These are phyloP conservation scores for Yamadazyma songkhlaensis DNA, from an alignment of 1,139 yeast genomes.

Conservation along the genomic window DNA sequence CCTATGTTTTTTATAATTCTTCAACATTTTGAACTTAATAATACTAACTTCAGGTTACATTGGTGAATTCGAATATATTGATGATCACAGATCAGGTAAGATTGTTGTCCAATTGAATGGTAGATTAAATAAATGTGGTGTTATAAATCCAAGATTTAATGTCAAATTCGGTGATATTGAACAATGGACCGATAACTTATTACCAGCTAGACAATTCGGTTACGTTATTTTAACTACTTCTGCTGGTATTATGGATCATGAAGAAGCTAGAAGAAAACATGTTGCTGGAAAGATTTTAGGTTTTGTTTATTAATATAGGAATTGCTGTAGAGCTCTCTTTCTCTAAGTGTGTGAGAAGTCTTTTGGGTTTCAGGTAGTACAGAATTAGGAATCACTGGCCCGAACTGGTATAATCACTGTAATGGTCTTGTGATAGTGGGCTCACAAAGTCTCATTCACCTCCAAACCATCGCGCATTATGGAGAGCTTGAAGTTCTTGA, in stretches of 20 bases:
- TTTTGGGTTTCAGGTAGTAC: too few relatives aligned
- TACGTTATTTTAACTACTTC: constrained; percentile 96
- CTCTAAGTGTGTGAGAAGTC: too few relatives aligned
- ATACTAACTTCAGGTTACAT: constrained; percentile 51
- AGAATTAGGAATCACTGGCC: too few relatives aligned
- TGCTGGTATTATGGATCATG: constrained; percentile 99
- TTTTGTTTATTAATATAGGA: constrained; percentile 68
- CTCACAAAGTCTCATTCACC: too few relatives aligned
- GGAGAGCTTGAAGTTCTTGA: constrained; percentile 25
- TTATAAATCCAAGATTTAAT: constrained; percentile 96
- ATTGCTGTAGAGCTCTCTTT: too few relatives aligned
- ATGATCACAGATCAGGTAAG: constrained; percentile 99
- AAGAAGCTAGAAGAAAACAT: constrained; percentile 99
- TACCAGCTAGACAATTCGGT: constrained; percentile 99
- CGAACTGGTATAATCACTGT: too few relatives aligned
- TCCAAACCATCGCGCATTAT: constrained; percentile 1
- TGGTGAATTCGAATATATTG: constrained; percentile 98
- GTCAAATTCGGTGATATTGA: constrained; percentile 91
- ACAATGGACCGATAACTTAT: constrained; percentile 96
- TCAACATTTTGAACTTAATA: constrained; percentile 40
- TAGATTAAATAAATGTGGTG: constrained; percentile 98
- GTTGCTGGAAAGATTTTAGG: constrained; percentile 98
- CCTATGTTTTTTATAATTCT: constrained; percentile 69
- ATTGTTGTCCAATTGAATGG: constrained; percentile 96
- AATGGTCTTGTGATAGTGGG: too few relatives aligned